Evolutionary conservation across 495 filamentous ascomycete species (phyloP).

Genomic region (Penicillium canescens): DNA sequence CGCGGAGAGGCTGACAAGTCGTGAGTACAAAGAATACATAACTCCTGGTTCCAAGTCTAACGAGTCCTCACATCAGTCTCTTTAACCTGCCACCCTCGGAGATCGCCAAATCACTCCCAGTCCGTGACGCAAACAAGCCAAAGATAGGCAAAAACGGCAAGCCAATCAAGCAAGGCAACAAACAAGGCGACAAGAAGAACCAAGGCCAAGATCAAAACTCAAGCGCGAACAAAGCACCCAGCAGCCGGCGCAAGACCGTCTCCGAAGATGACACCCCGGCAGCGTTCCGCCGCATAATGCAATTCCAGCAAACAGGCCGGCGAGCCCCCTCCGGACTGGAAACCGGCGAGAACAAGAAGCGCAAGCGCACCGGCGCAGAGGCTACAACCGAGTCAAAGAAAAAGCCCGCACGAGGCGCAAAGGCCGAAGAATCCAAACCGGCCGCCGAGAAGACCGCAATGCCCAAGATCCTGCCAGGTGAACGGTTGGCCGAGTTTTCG

Average conservation of each 20-base stretch:
- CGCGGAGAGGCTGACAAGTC: slow-evolving; percentile 45
- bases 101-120: slow-evolving; percentile 69
- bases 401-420: slow-evolving; percentile 6
- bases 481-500: slow-evolving; percentile 77
- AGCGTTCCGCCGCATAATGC: slow-evolving; percentile 82
- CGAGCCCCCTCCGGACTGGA: slow-evolving; percentile 66
- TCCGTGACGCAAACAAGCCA: slow-evolving; percentile 38
- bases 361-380: slow-evolving; percentile 31
- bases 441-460: slow-evolving; percentile 26
- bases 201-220: slow-evolving; percentile 21
- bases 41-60: background rate
- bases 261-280: slow-evolving; percentile 77
- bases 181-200: slow-evolving; percentile 18
- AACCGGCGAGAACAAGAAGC: slow-evolving; percentile 60
- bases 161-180: background rate
- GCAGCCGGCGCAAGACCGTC: slow-evolving; percentile 42
- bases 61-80: slow-evolving; percentile 28
- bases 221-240: slow-evolving; percentile 14
- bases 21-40: slow-evolving; percentile 23
- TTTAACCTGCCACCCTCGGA: slow-evolving; percentile 75
- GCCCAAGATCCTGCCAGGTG: slow-evolving; percentile 77
- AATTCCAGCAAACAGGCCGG: slow-evolving; percentile 54
- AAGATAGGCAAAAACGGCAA: slow-evolving; percentile 18
- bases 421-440: slow-evolving; percentile 12
- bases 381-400: slow-evolving; percentile 18